Percentiles rank a stretch among this genome's conserved stretches.
These are phyloP conservation scores for Candida endomychidarum DNA, from an alignment of 805 yeast species.

Conservation along the genomic window DNA sequence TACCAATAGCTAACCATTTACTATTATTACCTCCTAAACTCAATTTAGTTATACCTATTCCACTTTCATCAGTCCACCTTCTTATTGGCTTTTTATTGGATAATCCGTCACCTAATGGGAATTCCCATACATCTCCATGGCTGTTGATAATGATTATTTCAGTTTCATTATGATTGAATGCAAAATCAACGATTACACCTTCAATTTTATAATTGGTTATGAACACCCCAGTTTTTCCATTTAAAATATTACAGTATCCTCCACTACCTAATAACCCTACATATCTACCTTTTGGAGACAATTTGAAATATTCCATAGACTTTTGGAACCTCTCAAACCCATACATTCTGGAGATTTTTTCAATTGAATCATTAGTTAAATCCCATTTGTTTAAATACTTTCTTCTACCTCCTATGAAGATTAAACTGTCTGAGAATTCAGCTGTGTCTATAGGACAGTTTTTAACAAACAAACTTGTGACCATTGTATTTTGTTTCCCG, in stretches of 20 bases:
- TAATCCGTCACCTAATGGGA: constrained; percentile 29
- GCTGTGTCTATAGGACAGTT: constrained; percentile 82
- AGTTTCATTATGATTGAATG: constrained; percentile 52
- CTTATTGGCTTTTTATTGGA: constrained; percentile 45
- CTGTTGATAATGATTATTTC: constrained; percentile 60
- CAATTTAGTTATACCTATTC: constrained; percentile 77
- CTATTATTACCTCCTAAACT: constrained; percentile 68
- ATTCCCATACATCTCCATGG: constrained; percentile 90
- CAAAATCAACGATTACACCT: constrained; percentile 82
- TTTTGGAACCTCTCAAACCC: constrained; percentile 87
- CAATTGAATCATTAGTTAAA: constrained; percentile 64
- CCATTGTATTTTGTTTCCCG: constrained; percentile 77
- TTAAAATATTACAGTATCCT: constrained; percentile 88
- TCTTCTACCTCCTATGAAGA: constrained; percentile 89
- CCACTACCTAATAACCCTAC: constrained; percentile 78
- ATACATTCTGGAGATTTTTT: constrained; percentile 83
- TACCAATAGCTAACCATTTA: constrained; percentile 87
- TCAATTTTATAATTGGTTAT: constrained; percentile 83
- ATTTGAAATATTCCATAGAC: constrained; percentile 81
- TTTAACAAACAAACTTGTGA: constrained; percentile 76
- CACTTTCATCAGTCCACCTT: constrained; percentile 85
- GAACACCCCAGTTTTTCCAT: constrained; percentile 83
- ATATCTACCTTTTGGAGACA: constrained; percentile 70
- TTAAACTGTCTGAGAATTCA: constrained; percentile 53
- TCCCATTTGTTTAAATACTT: constrained; percentile 93